These are phyloP conservation scores for Cercospora zeae-maydis DNA, from an alignment of 2,329 filamentous ascomycete genomes.

Conservation along the genomic window DNA sequence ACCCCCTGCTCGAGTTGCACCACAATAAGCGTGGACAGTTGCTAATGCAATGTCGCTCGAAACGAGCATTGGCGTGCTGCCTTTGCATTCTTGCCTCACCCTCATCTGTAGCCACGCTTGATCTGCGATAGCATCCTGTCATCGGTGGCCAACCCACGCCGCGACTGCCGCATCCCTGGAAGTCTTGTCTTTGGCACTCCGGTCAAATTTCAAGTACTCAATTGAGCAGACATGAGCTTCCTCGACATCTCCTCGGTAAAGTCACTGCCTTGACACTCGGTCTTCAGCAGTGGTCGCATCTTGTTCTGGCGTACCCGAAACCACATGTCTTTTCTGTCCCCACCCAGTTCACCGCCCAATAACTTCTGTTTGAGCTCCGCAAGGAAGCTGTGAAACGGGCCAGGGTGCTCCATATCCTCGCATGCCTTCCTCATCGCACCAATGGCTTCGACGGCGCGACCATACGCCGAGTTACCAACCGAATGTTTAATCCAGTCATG, in stretches of 20 bases:
- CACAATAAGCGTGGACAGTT: background rate
- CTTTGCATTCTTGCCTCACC: background rate
- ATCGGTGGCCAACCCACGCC: background rate
- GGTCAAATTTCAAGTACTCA: background rate
- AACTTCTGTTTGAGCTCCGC: constrained; percentile 68
- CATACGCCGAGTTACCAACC: constrained; percentile 72
- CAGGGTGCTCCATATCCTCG: constrained; percentile 69
- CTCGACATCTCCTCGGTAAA: constrained; percentile 68
- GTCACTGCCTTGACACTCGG: constrained; percentile 59
- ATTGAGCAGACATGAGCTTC: constrained; percentile 26
- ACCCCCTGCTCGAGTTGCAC: background rate
- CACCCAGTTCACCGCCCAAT: constrained; percentile 65
- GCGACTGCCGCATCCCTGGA: background rate
- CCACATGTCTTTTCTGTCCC: constrained; percentile 81
- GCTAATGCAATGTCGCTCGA: background rate
- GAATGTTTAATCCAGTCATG: constrained; percentile 66
- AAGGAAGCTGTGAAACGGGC: constrained; percentile 72
- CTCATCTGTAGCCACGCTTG: background rate
- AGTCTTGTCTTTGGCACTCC: background rate
- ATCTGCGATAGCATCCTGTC: background rate
- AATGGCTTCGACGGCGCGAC: constrained; percentile 69
- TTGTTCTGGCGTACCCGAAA: constrained; percentile 63
- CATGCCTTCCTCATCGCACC: constrained; percentile 75
- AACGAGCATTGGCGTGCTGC: background rate
- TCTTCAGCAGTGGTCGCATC: constrained; percentile 69